Conservation (phyloP, 805 yeast genomes). For the Candida multigemmis region DNA sequence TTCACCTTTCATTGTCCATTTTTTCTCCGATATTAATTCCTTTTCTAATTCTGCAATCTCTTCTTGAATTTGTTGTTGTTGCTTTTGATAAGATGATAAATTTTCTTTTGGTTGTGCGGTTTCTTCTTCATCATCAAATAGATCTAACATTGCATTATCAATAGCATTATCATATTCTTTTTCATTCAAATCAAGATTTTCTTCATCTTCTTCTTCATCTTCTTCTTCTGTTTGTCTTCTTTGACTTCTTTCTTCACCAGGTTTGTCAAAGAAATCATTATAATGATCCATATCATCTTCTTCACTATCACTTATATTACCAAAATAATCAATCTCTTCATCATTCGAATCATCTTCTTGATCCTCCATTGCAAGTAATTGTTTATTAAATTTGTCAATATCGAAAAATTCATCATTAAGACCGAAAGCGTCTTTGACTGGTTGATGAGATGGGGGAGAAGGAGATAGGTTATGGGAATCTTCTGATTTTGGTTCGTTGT, state of each 20-base stretch:
- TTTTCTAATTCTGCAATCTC: conserved; percentile 77
- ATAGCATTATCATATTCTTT: conserved; percentile 56
- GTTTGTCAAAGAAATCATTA: conserved; percentile 57
- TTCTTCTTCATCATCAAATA: conserved; percentile 38
- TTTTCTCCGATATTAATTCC: conserved; percentile 83
- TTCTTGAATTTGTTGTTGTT: conserved; percentile 64
- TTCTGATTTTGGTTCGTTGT: conserved; percentile 7
- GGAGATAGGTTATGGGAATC: no score
- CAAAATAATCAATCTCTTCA: conserved; percentile 31
- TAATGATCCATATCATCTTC: conserved; percentile 53
- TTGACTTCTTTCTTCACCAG: conserved; percentile 10
- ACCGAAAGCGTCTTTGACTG: conserved; percentile 46
- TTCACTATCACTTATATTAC: conserved; percentile 27
- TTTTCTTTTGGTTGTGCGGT: conserved; percentile 15
- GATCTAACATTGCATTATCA: conserved; percentile 53
- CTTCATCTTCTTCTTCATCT: conserved; percentile 29
- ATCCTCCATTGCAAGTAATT: conserved; percentile 50
- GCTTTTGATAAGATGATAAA: conserved; percentile 73
- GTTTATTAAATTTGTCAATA: conserved; percentile 75
- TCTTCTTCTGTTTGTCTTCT: conserved; percentile 7
- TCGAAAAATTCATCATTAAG: conserved; percentile 80
- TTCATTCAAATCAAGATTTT: conserved; percentile 34
- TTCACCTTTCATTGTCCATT: conserved; percentile 95
- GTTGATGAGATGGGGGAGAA: conserved; percentile 5
- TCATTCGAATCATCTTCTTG: conserved; percentile 21